These are phyloP conservation scores for Colletotrichum abscissum DNA, from an alignment of 2,329 filamentous ascomycete species.

Conservation along the genomic window DNA sequence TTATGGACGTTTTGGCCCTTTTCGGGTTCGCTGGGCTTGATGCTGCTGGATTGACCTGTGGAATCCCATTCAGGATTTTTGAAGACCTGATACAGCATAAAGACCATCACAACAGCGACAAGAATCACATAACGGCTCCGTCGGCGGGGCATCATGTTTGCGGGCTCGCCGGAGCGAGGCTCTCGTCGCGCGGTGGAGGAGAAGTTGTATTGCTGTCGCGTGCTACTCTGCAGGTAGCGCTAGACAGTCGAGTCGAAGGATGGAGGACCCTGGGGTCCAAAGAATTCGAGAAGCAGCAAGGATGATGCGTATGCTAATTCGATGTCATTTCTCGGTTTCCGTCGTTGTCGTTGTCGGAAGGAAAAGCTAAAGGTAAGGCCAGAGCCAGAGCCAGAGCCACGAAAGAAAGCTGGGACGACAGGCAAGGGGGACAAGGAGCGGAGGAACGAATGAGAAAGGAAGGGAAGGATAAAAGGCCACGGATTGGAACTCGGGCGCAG, in stretches of 20 bases:
- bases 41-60: constrained; percentile 19
- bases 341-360: not conserved
- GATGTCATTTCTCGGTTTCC: constrained; percentile 26
- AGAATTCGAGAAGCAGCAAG: constrained; percentile 14
- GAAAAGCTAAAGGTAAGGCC: not conserved
- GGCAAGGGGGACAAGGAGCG: constrained; percentile 11
- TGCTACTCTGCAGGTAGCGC: constrained; percentile 23
- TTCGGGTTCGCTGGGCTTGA: constrained; percentile 26
- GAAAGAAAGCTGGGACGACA: not conserved
- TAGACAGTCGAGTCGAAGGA: constrained; percentile 7
- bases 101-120: constrained; percentile 64
- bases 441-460: constrained; percentile 7
- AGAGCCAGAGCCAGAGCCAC: not conserved
- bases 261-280: constrained; percentile 13
- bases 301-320: constrained; percentile 4
- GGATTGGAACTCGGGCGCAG: not conserved
- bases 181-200: not conserved
- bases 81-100: constrained; percentile 64
- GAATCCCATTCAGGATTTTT: constrained; percentile 52
- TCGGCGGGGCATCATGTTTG: constrained; percentile 64
- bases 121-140: constrained; percentile 71
- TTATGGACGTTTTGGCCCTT: constrained; percentile 18
- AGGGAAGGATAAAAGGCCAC: not conserved
- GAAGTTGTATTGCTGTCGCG: constrained; percentile 8
- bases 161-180: constrained; percentile 22